Base-by-base conservation (phyloP, 345 rosid genomes). In the Clausena lansium region DNA sequence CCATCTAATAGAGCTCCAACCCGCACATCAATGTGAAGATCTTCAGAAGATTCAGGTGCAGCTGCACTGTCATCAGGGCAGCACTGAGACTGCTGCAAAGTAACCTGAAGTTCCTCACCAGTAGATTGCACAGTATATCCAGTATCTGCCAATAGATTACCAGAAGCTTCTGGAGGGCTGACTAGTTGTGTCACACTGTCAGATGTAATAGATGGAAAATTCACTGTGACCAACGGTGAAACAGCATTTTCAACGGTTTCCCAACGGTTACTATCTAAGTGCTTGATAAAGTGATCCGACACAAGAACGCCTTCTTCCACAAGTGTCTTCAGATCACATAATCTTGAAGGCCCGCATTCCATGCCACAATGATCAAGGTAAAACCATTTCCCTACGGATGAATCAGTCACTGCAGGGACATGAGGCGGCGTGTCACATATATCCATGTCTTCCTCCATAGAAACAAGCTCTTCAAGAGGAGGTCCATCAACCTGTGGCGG, bases 401-500 rank as follows among this genome's bases (percentile, higher is more conserved):
- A 84, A 81, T 93, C 97, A 58, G 87, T 81, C 67, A 83, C 84
- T 50, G 82, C 38, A 36, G 97, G 88, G 75, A 67, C 87, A 88
- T 97, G 97, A 73, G 99, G 99, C 41, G 99, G 97, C 1, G 97
- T 92, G 81, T 96, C 95, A 80, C 97, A 89, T 74, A 96, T 96
- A 83, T 96, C 99, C 99, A 96, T 97, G 85, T 97, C 99, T 86
- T 94, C 99, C 90, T 97, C 99, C 99, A 97, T 97, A 38, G 99
- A 97, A 28, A 81, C 87, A 84, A 89, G 83, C 86, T 91, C 98
- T 84, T 88, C 94, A 32, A 84, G 85, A 81, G 87, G 88, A 74
- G 80, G 84, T 75, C 63, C 91, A 81, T 80, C 84, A 71, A 76
- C 87, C 69, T 74, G 82, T 75, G 89, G 81, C 76, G 88, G 81